Base-by-base conservation (phyloP, 495 filamentous ascomycete species). In the Hypoxylon crocopeplum region DNA sequence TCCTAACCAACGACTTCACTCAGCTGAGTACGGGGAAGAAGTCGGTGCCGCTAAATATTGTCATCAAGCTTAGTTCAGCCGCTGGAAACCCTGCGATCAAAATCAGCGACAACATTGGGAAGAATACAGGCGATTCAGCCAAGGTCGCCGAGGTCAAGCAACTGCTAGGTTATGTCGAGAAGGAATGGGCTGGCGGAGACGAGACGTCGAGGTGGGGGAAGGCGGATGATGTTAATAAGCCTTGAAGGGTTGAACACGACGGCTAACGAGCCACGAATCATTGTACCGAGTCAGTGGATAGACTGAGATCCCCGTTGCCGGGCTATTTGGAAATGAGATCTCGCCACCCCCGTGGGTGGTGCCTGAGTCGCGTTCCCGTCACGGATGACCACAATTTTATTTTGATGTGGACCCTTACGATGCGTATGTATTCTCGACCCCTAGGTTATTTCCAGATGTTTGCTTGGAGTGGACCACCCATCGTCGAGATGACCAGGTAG, bases 91-190 rank as follows among this genome's bases (percentile, higher is more conserved):
- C 88, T 0, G 92, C 93, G 0, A 82, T 98, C 64, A 98, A 98
- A 79, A 91, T 98, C 56, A 97, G 93, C 62, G 94, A 98, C 69
- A 97, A 98, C 68, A 82, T 90, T 65, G 92, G 92, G 34, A 98
- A 98, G 80, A 98, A 98, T 58, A 98, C 92, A 0, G 94, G 94
- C 10, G 90, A 97, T 62, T 82, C 83, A 64, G 79, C 76, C 22
- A 92, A 86, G 7, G 89, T 98, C 2, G 81, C 84, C 48, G 81
- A 86, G 63, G 93, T 97, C 30, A 98, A 98, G 84, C 76, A 83
- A 64, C 77, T 84, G 49, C 74, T 98, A 8, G 91, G 92, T 0
- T 98, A 98, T 59, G 75, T 86, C 15, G 94, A 98, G 72, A 88
- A 88, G 67, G 72, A 79, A 1, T 98, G 93, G 93, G 80, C 80